phyloP scores from a whole-genome alignment of 306 rosid genomes.

The Luffa acutangula region DNA sequence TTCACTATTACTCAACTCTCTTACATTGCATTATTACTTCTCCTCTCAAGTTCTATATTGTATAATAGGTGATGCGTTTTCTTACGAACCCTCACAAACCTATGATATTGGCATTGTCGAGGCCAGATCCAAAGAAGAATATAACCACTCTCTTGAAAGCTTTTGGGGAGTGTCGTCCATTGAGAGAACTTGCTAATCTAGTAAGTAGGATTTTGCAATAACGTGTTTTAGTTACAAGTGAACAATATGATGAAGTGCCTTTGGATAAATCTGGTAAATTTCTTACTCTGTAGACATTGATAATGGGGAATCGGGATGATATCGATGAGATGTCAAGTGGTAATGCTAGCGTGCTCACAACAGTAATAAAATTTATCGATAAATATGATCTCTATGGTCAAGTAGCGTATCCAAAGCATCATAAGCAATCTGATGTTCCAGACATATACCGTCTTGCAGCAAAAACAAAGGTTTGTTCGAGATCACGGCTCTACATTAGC shows the following conservation, averaged over 20 bases:
- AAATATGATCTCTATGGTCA: conserved; percentile 81
- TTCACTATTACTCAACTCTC: not conserved
- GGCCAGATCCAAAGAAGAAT: conserved; percentile 91
- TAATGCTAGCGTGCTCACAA: conserved; percentile 65
- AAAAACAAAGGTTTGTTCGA: conserved; percentile 57
- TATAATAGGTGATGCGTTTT: conserved; percentile 68
- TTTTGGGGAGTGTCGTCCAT: conserved; percentile 76
- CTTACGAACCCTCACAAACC: conserved; percentile 88
- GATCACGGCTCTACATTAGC: not conserved
- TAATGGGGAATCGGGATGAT: conserved; percentile 84
- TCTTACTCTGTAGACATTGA: conserved; percentile 40
- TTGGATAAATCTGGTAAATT: conserved; percentile 6
- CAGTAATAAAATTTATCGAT: conserved; percentile 71
- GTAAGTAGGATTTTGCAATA: conserved; percentile 33
- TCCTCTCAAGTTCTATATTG: not conserved
- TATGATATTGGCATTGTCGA: conserved; percentile 76
- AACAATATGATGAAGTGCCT: not conserved
- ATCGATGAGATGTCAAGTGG: conserved; percentile 79
- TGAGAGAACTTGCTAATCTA: conserved; percentile 79
- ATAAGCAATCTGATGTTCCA: conserved; percentile 81
- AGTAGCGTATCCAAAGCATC: conserved; percentile 92
- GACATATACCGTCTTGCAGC: conserved; percentile 85
- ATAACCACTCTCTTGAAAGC: conserved; percentile 78
- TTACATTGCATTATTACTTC: not conserved
- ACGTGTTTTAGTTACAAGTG: not conserved